Conservation (phyloP, 192 early-diverging fungal species). For the Paraglomus occultum region DNA sequence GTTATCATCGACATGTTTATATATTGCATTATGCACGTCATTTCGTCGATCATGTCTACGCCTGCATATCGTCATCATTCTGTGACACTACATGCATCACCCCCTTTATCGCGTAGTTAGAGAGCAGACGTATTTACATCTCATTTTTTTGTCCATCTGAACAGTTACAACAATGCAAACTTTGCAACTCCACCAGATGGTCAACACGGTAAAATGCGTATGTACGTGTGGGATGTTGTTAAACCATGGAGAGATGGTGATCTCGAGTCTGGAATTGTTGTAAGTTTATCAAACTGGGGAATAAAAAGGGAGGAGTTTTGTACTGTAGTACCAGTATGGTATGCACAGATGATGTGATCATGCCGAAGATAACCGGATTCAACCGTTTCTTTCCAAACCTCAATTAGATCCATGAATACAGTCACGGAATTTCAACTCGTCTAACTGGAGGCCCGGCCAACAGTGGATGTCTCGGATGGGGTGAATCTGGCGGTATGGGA, state of each 20-base stretch:
- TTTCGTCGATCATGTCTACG: too few species aligned
- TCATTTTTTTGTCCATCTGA: not conserved
- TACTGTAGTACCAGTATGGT: too few species aligned
- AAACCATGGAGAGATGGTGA: constrained; percentile 79
- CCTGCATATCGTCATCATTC: too few species aligned
- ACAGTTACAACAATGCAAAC: constrained; percentile 82
- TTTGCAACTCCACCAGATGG: constrained; percentile 97
- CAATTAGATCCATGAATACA: constrained; percentile 80
- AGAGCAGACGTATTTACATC: not conserved
- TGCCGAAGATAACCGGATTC: not conserved
- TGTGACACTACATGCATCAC: not conserved
- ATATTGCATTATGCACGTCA: too few species aligned
- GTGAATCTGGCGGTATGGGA: constrained; percentile 88
- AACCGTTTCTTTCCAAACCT: not conserved
- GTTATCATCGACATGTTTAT: too few species aligned
- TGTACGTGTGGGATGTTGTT: constrained; percentile 89
- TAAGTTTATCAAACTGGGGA: constrained; percentile 16
- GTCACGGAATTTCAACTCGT: constrained; percentile 89
- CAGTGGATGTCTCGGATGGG: constrained; percentile 83
- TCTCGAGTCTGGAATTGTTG: constrained; percentile 85
- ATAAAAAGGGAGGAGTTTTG: too few species aligned
- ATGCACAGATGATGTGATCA: not conserved
- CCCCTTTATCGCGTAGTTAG: too few species aligned
- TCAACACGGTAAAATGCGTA: constrained; percentile 85
- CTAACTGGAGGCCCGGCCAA: constrained; percentile 92